These are phyloP conservation scores for Hypoxylon subgilvum DNA, from an alignment of 495 filamentous ascomycete species.

Conservation along the genomic window DNA sequence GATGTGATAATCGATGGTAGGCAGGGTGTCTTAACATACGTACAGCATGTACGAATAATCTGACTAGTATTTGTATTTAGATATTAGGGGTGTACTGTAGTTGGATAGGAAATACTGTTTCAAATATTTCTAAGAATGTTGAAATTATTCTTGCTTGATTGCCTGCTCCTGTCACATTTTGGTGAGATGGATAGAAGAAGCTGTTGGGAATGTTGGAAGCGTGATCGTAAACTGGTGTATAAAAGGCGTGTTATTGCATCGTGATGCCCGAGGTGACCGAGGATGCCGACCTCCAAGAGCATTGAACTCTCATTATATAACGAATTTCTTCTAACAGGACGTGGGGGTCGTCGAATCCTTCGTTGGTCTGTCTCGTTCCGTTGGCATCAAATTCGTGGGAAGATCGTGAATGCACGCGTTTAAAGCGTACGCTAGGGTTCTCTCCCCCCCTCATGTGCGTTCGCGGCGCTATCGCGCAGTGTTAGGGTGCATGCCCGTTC, in stretches of 20 bases:
- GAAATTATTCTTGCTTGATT: too few species aligned
- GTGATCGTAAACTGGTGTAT: neutral
- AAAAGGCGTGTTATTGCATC: neutral
- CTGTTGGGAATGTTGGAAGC: neutral
- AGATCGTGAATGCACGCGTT: neutral
- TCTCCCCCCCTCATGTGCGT: slow-evolving; percentile 5
- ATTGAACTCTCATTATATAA: neutral
- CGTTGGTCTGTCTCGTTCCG: neutral
- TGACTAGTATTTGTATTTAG: too few species aligned
- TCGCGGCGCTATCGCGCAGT: slow-evolving; percentile 2
- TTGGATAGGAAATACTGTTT: too few species aligned
- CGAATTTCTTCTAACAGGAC: neutral
- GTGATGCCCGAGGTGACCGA: neutral
- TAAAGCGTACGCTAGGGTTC: neutral
- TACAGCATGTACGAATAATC: too few species aligned
- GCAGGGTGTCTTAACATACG: too few species aligned
- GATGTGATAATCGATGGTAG: slow-evolving; percentile 28
- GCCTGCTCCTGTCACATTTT: too few species aligned
- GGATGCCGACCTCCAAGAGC: neutral
- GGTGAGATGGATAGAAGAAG: neutral
- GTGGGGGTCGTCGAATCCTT: slow-evolving; percentile 12
- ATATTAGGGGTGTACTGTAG: too few species aligned
- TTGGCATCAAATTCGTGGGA: neutral
- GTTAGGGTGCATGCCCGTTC: slow-evolving; percentile 2
- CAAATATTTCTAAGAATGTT: neutral